Conservation (phyloP, 2,329 filamentous ascomycete species). For the Aspergillus oerlinghausenensis region DNA sequence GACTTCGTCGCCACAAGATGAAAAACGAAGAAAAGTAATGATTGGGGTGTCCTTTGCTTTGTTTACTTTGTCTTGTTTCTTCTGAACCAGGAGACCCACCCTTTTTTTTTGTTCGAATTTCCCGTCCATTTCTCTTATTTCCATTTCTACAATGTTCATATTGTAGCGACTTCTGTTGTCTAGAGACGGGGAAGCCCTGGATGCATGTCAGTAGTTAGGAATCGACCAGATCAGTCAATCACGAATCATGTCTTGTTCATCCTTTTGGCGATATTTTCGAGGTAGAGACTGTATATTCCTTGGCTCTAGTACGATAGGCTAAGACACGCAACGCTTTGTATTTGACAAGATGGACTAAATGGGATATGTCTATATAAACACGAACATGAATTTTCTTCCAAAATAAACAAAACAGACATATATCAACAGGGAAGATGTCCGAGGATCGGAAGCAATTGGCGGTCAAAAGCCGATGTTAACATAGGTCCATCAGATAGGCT, state of each 20-base stretch:
- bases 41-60: conserved; percentile 5
- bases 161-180: conserved; percentile 14
- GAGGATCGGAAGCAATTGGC: conserved; percentile 3
- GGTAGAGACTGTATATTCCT: not conserved
- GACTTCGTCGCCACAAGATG: not conserved
- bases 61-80: conserved; percentile 1
- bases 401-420: not conserved
- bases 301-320: not conserved
- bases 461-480: not conserved
- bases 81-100: not conserved
- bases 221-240: conserved; percentile 14
- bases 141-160: not conserved
- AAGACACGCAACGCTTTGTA: not conserved
- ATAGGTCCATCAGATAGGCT: conserved; percentile 14
- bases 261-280: not conserved
- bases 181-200: conserved; percentile 10
- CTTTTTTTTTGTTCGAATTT: conserved; percentile 11
- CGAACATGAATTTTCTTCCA: not conserved
- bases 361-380: not conserved
- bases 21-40: conserved; percentile 3
- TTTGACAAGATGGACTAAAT: not conserved
- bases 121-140: not conserved
- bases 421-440: not conserved
- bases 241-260: conserved; percentile 17
- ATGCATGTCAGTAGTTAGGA: conserved; percentile 7